Base-by-base conservation (phyloP, 108 stramenopile genomes). In the Discostella stelligeroides region DNA sequence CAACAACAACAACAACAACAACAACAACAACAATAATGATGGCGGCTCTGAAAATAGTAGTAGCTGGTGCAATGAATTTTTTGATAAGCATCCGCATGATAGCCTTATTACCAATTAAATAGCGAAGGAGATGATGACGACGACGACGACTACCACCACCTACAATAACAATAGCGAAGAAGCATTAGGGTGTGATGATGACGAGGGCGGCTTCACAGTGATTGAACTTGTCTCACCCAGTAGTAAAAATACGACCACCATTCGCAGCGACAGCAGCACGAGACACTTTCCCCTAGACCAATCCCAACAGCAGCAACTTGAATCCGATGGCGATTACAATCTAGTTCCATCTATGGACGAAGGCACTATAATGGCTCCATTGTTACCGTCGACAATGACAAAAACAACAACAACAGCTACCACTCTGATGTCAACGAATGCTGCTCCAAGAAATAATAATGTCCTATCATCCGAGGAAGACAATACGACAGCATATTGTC, bases 201-300 rank as follows among this genome's bases (percentile, higher is more conserved):
- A 62, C 14, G 70, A 62, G n/a, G 69, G 59, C 20, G 53, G 27
- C 21, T 71, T 71, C 25, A 60, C 61, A 6, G 70, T 60, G 7
- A 71, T 71, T 10, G 70, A 71, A 39, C 60, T 71, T 2, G 47
- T 55, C 2, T 30, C 70, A 15, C 43, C 60, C 7, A 68, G 28
- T 0, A 42, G 15, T 39, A 13, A 24, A 38, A 41, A 7, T 17
- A 28, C 13, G 20, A 29, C 21, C n/a, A 12, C 38, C 21, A 21
- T 4, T 39, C 38, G 24, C n/a, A n/a, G n/a, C n/a, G n/a, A n/a
- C n/a, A n/a, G n/a, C n/a, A n/a, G n/a, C n/a, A 23, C 49, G 28
- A 27, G 2, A 30, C 3, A 71, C 11, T 24, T 14, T 37, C 11
- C 34, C 3, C 4, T 12, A 29, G 46, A 23, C 60, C 40, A 27